These are phyloP conservation scores for Yamadazyma atmosphaerica DNA, from an alignment of 1,139 yeast species.

Conservation along the genomic window DNA sequence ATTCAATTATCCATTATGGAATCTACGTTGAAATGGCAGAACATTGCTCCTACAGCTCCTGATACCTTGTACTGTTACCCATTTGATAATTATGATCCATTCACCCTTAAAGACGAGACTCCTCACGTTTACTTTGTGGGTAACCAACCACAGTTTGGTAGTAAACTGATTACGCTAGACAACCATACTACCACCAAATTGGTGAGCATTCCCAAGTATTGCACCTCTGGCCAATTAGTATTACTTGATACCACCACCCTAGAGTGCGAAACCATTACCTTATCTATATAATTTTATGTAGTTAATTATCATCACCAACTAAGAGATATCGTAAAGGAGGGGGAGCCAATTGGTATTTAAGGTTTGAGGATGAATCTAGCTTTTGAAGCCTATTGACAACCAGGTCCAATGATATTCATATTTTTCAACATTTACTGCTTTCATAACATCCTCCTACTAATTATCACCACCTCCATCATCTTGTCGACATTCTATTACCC, in stretches of 20 bases:
- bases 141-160: conserved; percentile 65
- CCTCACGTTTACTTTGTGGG: conserved; percentile 91
- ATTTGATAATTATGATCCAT: conserved; percentile 77
- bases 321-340: too few relatives aligned
- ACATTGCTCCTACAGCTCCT: conserved; percentile 92
- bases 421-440: too few relatives aligned
- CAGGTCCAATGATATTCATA: too few relatives aligned
- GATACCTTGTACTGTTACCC: conserved; percentile 94
- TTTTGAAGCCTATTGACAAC: too few relatives aligned
- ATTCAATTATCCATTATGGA: conserved; percentile 55
- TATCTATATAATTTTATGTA: conserved; percentile 7
- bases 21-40: conserved; percentile 78
- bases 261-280: conserved; percentile 45
- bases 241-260: conserved; percentile 61
- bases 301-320: too few relatives aligned
- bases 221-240: conserved; percentile 65
- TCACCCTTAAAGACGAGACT: conserved; percentile 60
- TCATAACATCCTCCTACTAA: too few relatives aligned
- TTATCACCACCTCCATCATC: too few relatives aligned
- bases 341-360: too few relatives aligned
- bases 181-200: conserved; percentile 42
- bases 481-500: too few relatives aligned
- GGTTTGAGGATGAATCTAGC: too few relatives aligned
- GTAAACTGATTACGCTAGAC: conserved; percentile 30
- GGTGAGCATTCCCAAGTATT: conserved; percentile 72